A percentile compares a stretch with the other conserved stretches of the same genome.
phyloP scores from a whole-genome alignment of 352 stramenopile genomes.

The Globisporangium parvum region DNA sequence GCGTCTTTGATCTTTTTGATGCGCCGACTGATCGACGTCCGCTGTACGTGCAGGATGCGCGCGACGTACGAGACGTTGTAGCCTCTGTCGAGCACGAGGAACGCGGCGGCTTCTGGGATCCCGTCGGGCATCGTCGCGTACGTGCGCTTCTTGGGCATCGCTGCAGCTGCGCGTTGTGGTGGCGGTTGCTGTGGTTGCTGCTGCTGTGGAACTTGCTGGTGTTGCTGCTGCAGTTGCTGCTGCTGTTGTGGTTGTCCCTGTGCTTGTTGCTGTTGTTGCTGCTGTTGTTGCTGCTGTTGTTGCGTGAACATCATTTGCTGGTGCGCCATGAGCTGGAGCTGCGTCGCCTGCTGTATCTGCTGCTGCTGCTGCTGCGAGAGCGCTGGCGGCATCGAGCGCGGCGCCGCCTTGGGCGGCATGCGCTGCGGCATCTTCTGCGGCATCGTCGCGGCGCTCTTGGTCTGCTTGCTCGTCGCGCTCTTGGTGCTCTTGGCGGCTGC shows the following conservation, averaged over 20 bases:
- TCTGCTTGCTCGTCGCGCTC: no score
- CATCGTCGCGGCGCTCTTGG: neutral
- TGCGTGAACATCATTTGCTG: neutral
- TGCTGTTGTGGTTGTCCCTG: neutral
- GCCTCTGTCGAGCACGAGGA: constrained; percentile 5
- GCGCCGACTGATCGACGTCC: constrained; percentile 7
- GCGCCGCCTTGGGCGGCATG: neutral
- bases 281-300: neutral
- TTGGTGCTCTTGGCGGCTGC: neutral
- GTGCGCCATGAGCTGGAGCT: neutral
- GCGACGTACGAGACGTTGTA: constrained; percentile 8
- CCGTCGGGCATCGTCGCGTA: constrained; percentile 5
- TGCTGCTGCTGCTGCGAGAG: neutral
- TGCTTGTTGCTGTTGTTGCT: neutral
- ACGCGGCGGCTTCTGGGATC: constrained; percentile 7
- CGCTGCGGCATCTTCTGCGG: constrained; percentile 2
- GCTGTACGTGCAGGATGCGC: constrained; percentile 8
- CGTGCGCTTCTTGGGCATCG: constrained; percentile 4
- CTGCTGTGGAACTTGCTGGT: neutral
- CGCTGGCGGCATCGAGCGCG: neutral
- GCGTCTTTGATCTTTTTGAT: constrained; percentile 8
- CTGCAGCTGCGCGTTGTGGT: neutral
- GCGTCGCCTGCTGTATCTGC: neutral
- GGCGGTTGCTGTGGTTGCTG: neutral
- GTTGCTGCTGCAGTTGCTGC: neutral